phyloP scores from a whole-genome alignment of 257 asterid species.

The Solanum boliviense region DNA sequence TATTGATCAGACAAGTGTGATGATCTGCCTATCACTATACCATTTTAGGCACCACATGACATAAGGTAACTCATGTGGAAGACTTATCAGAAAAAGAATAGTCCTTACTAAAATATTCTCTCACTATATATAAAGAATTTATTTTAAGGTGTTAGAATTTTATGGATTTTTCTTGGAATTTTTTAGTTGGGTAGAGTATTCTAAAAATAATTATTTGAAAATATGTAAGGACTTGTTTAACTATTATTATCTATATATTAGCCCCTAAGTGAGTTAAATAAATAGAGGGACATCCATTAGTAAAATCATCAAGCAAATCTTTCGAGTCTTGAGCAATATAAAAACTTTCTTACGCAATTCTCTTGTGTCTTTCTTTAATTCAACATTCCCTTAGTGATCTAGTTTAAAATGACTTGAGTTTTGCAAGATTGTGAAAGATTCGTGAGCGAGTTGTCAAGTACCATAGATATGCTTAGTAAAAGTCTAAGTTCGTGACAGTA shows the following conservation, averaged over 20 bases:
- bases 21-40: background rate
- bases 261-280: background rate
- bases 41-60: background rate
- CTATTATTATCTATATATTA: background rate
- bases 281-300: background rate
- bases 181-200: background rate
- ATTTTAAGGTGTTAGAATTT: background rate
- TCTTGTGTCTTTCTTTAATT: background rate
- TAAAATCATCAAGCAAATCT: background rate
- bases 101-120: background rate
- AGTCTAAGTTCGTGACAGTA: background rate
- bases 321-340: background rate
- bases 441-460: background rate
- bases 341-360: background rate
- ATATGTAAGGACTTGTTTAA: background rate
- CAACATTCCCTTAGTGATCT: background rate
- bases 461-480: background rate
- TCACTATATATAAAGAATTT: background rate
- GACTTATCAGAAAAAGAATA: background rate
- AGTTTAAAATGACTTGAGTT: background rate
- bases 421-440: no score
- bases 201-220: background rate
- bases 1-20: background rate
- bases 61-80: background rate
- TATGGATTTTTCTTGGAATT: background rate